phyloP scores from a whole-genome alignment of 305 asterid genomes.

The Stenogyne calaminthoides region DNA sequence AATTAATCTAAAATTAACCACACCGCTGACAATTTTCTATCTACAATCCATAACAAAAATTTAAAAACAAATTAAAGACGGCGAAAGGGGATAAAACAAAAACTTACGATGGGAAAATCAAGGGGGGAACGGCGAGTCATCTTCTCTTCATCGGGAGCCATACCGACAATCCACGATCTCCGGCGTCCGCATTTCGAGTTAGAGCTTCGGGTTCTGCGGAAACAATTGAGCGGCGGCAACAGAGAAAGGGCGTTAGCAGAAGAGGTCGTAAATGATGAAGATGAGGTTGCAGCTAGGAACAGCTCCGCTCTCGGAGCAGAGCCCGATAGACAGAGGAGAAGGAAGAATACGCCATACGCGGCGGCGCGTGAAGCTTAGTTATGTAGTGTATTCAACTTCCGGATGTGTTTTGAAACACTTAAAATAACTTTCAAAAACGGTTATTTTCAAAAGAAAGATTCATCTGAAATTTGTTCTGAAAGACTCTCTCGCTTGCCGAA shows the following conservation, averaged over 20 bases:
- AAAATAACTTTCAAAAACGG: too few species aligned
- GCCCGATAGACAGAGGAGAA: conserved; percentile 37
- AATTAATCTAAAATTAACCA: not conserved
- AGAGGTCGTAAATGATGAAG: conserved; percentile 28
- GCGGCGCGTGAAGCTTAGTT: conserved; percentile 38
- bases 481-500: conserved; percentile 17
- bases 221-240: conserved; percentile 28
- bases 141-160: conserved; percentile 97
- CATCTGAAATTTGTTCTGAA: too few species aligned
- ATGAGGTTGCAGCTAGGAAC: conserved; percentile 33
- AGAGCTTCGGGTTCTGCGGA: conserved; percentile 4
- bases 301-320: conserved; percentile 31
- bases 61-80: not conserved
- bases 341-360: conserved; percentile 42
- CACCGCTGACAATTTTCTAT: not conserved
- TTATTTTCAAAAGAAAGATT: too few species aligned
- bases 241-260: conserved; percentile 18
- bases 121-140: conserved; percentile 94
- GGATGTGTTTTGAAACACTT: too few species aligned
- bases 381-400: not conserved
- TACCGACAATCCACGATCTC: conserved; percentile 61
- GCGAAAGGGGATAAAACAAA: not conserved
- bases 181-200: conserved; percentile 36
- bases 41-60: not conserved
- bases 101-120: conserved; percentile 71